These are phyloP conservation scores for Paraphoma chrysanthemicola DNA, from an alignment of 2,329 filamentous ascomycete species.

Conservation along the genomic window DNA sequence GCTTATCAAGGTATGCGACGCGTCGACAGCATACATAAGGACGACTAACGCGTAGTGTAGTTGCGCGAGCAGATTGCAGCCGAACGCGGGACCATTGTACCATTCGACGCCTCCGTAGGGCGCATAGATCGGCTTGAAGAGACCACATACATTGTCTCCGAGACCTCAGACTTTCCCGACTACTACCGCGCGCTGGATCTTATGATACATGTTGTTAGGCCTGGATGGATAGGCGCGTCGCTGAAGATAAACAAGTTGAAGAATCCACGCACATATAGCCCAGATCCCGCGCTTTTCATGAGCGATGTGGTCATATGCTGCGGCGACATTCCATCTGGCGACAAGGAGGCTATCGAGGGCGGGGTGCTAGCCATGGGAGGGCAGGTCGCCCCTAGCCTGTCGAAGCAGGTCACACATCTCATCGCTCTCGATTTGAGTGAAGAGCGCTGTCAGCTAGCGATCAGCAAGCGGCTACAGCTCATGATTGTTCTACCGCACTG, in stretches of 20 bases:
- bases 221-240: constrained; percentile 78
- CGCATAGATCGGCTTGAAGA: constrained; percentile 51
- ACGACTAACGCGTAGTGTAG: constrained; percentile 44
- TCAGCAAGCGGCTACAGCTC: constrained; percentile 70
- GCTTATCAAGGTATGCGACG: constrained; percentile 36
- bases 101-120: constrained; percentile 48
- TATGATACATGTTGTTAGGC: constrained; percentile 84
- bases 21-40: constrained; percentile 10
- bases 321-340: constrained; percentile 81
- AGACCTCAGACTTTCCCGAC: constrained; percentile 89
- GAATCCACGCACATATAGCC: constrained; percentile 84
- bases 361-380: constrained; percentile 90
- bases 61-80: constrained; percentile 54
- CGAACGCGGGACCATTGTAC: constrained; percentile 57
- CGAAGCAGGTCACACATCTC: constrained; percentile 82
- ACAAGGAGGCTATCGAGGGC: constrained; percentile 91
- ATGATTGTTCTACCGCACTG: constrained; percentile 94
- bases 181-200: constrained; percentile 76
- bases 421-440: constrained; percentile 81
- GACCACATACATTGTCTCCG: constrained; percentile 72
- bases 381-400: constrained; percentile 74
- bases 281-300: constrained; percentile 90
- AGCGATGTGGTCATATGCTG: constrained; percentile 83
- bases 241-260: constrained; percentile 73
- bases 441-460: constrained; percentile 70